Base-by-base conservation (phyloP, 352 stramenopile genomes). In the Globisporangium mamillatum region DNA sequence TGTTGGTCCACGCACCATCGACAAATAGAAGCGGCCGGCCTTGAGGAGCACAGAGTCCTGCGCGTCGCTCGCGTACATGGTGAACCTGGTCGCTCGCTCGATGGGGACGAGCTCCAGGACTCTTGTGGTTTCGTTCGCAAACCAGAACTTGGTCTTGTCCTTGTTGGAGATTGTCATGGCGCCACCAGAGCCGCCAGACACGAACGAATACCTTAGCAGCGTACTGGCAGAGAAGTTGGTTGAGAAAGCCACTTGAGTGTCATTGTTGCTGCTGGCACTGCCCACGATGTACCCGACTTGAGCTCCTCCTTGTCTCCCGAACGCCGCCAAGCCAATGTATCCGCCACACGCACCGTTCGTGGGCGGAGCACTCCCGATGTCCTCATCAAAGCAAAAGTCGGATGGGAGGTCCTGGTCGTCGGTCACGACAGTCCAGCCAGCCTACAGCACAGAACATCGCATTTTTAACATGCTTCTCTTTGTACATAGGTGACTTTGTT, bases 141-240 rank as follows among this genome's bases (percentile, higher is more conserved):
- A 57, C 52, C 52, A 57, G 22, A 57, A 57, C 22, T 18, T 27
- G 22, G 22, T 57, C 52, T 34, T 57, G 52, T 57, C 52, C 52
- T 57, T 57, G 52, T 34, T 57, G 52, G 52, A 57, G 52, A 57
- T 57, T 12, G 52, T 57, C 22, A 57, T n/a, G 52, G 52, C 22
- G 12, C 24, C 48, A 14, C 24, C 24, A 20, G 22, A 12, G 10
- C 24, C 24, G 0, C 24, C 52, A 1, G 52, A 27, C 52, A 57
- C 52, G 24, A 57, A 34, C 24, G 52, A 57, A 24, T 57, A 57
- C 24, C 52, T 24, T 12, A 57, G 24, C 24, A 57, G 52, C 52
- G 52, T 57, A 29, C 25, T 29, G 22, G 22, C 16, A 29, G 52
- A 57, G 52, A 57, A 57, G 10, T 57, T 57, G 1, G 24, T 14